phyloP scores from a whole-genome alignment of 2,329 filamentous ascomycete species.

The Curvularia hawaiiensis region DNA sequence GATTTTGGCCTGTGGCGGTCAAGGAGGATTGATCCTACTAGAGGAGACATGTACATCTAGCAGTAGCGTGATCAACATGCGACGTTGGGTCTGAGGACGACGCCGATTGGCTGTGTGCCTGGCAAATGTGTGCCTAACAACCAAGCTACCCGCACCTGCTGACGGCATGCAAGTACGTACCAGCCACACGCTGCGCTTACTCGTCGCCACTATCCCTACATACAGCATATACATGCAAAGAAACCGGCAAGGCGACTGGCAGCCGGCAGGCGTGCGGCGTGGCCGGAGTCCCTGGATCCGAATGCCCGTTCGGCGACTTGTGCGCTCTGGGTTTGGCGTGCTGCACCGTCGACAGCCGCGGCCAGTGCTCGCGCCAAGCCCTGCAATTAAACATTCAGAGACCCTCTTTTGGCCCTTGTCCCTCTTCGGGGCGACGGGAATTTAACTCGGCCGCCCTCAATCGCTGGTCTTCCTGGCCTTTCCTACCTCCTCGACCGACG shows the following conservation, averaged over 20 bases:
- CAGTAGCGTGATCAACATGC: slow-evolving; percentile 10
- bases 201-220: neutral
- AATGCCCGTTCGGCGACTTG: slow-evolving; percentile 16
- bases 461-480: slow-evolving; percentile 4
- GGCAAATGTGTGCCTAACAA: neutral
- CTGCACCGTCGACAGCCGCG: neutral
- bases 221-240: neutral
- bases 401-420: slow-evolving; percentile 21
- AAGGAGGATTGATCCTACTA: neutral
- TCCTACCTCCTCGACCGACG: slow-evolving; percentile 4
- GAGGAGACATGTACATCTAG: neutral
- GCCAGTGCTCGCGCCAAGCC: slow-evolving; percentile 17
- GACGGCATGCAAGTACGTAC: neutral
- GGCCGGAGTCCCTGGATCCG: slow-evolving; percentile 10
- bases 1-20: slow-evolving; percentile 16
- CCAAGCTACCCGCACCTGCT: neutral
- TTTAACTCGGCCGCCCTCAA: slow-evolving; percentile 16
- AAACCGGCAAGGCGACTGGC: neutral
- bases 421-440: slow-evolving; percentile 7
- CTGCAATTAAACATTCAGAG: slow-evolving; percentile 20
- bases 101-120: slow-evolving; percentile 23
- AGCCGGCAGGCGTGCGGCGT: neutral
- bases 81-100: slow-evolving; percentile 4
- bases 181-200: too few relatives aligned
- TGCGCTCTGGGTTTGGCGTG: slow-evolving; percentile 2